Evolutionary conservation across 208 protist genomes (phyloP).

Genomic region (Trypanosoma vivax): DNA sequence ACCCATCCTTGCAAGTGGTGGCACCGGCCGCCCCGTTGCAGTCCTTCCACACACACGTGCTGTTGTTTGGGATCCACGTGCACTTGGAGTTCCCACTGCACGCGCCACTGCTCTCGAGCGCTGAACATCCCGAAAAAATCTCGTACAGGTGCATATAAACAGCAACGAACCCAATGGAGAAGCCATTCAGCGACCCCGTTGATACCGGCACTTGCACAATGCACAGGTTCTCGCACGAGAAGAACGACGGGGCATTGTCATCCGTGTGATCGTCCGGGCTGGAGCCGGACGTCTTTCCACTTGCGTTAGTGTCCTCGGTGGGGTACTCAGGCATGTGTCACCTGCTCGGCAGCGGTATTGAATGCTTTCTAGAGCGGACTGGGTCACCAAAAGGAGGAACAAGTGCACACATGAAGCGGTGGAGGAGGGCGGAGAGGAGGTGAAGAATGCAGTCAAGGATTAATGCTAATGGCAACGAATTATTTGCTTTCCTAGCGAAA

Average conservation of each 20-base stretch:
- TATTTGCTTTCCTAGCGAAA: too few relatives aligned
- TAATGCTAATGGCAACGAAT: neutral
- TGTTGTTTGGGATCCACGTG: conserved; percentile 23
- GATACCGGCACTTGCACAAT: conserved; percentile 41
- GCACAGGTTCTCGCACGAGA: conserved; percentile 37
- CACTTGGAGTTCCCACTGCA: conserved; percentile 61
- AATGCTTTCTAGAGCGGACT: too few relatives aligned
- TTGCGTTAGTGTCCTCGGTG: neutral
- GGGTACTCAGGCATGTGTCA: neutral
- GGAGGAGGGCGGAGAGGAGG: too few relatives aligned
- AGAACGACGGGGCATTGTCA: conserved; percentile 19
- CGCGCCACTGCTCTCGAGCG: conserved; percentile 19
- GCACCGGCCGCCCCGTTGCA: conserved; percentile 53
- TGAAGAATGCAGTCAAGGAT: neutral
- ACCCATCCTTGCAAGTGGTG: conserved; percentile 39
- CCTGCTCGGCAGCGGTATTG: too few relatives aligned
- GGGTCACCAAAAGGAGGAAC: too few relatives aligned
- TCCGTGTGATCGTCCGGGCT: neutral
- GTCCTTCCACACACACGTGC: conserved; percentile 34
- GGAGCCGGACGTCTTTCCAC: neutral
- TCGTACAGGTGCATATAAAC: conserved; percentile 60
- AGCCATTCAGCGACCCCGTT: conserved; percentile 54
- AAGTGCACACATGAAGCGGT: too few relatives aligned
- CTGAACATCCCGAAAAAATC: conserved; percentile 49
- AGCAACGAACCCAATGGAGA: conserved; percentile 68